phyloP scores from a whole-genome alignment of 495 filamentous ascomycete species.

The Wilcoxina mikolae region DNA sequence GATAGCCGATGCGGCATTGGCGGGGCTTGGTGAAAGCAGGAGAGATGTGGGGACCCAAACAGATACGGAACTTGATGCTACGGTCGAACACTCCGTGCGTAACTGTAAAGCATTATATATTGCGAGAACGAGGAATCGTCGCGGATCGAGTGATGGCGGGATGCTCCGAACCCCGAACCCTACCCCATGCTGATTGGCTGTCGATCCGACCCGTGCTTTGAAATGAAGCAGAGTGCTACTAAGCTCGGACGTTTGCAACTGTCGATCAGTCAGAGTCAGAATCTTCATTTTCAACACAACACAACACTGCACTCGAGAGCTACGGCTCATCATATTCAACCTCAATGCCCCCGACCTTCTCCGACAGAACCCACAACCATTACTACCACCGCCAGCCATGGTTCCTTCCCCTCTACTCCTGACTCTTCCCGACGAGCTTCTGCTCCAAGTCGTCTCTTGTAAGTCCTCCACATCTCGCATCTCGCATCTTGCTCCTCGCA shows the following conservation, averaged over 20 bases:
- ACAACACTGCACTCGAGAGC: not conserved
- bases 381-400: not conserved
- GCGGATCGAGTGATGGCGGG: no score
- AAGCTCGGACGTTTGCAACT: not conserved
- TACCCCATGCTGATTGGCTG: conserved; percentile 1
- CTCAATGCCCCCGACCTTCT: not conserved
- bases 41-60: no score
- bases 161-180: no score
- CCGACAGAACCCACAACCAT: not conserved
- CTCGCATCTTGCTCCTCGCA: not conserved
- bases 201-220: conserved; percentile 3
- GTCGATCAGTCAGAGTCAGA: no score
- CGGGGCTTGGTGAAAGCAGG: no score
- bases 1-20: no score
- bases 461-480: not conserved
- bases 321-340: not conserved
- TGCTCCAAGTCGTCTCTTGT: conserved; percentile 25
- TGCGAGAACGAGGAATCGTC: no score
- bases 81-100: no score
- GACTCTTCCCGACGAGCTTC: conserved; percentile 22
- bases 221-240: not conserved
- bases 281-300: no score
- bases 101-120: no score
- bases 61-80: no score
- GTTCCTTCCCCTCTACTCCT: not conserved